Evolutionary conservation across 2,329 filamentous ascomycete species (phyloP).

Genomic region (Xylariomycetidae sp.): DNA sequence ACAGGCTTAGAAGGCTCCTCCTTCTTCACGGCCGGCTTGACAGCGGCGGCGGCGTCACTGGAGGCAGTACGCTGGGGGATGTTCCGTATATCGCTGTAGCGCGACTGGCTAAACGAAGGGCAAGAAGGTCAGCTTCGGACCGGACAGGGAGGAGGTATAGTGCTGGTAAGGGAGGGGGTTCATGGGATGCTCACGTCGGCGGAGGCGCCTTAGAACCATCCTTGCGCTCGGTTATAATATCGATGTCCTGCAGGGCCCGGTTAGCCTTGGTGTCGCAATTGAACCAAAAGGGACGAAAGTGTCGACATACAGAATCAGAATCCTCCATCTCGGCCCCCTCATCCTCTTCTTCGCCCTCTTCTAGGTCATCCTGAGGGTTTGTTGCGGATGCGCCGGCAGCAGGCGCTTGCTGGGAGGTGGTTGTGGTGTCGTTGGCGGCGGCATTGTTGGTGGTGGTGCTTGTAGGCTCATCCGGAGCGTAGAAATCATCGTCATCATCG

Average conservation of each 20-base stretch:
- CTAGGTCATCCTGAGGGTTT: constrained; percentile 46
- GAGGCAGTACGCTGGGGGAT: constrained; percentile 55
- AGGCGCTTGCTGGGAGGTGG: constrained; percentile 9
- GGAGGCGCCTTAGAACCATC: constrained; percentile 56
- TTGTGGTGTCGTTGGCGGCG: constrained; percentile 4
- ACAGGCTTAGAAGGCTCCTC: constrained; percentile 48
- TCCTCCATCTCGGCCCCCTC: constrained; percentile 56
- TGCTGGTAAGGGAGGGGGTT: neutral
- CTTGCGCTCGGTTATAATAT: constrained; percentile 63
- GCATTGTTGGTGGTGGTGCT: constrained; percentile 4
- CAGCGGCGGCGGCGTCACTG: constrained; percentile 39
- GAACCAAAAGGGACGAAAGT: neutral
- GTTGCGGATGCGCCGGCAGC: constrained; percentile 24
- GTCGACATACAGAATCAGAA: constrained; percentile 43
- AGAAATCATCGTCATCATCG: constrained; percentile 64
- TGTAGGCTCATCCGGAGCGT: constrained; percentile 52
- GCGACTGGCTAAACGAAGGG: constrained; percentile 41
- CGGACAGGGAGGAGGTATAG: neutral
- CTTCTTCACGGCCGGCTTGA: constrained; percentile 42
- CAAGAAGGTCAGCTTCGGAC: too few relatives aligned
- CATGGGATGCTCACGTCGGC: constrained; percentile 41
- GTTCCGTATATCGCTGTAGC: constrained; percentile 60
- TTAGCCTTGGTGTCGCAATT: too few relatives aligned
- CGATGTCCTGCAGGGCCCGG: constrained; percentile 47
- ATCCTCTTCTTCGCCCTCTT: constrained; percentile 60